Percentiles rank a stretch among this genome's conserved stretches.
Evolutionary conservation across 2,329 filamentous ascomycete species (phyloP).

Genomic region (Colletotrichum truncatum): DNA sequence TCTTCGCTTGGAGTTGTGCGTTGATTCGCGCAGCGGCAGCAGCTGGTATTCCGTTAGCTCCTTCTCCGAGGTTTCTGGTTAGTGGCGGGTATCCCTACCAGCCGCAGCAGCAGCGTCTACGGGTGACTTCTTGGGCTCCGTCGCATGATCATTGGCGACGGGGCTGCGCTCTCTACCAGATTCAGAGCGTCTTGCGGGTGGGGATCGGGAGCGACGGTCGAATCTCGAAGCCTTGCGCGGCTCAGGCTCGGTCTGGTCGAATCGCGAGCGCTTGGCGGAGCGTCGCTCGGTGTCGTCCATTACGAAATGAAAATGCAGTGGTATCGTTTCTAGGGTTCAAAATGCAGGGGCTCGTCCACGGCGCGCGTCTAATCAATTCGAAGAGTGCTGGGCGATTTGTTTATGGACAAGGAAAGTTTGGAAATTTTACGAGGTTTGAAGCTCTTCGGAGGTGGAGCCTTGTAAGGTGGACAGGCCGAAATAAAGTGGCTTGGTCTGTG

Average conservation of each 20-base stretch:
- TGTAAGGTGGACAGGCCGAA: background rate
- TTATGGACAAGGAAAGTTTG: background rate
- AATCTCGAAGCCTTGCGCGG: conserved; percentile 82
- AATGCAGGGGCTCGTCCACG: background rate
- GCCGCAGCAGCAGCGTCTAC: conserved; percentile 80
- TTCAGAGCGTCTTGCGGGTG: conserved; percentile 73
- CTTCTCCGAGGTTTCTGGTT: background rate
- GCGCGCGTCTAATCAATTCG: conserved; percentile 4
- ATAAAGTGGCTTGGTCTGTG: conserved; percentile 21
- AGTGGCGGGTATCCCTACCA: conserved; percentile 58
- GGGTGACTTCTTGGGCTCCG: conserved; percentile 58
- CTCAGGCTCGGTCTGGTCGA: conserved; percentile 90
- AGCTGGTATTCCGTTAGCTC: conserved; percentile 59
- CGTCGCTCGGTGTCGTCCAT: conserved; percentile 83
- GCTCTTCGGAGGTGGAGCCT: conserved; percentile 27
- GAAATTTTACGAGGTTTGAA: conserved; percentile 29
- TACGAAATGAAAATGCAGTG: background rate
- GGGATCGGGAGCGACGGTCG: conserved; percentile 91
- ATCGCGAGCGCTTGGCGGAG: conserved; percentile 84
- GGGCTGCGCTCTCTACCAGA: conserved; percentile 84
- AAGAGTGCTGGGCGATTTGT: background rate
- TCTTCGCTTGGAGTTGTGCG: conserved; percentile 84
- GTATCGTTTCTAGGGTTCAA: background rate
- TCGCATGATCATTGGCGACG: conserved; percentile 55
- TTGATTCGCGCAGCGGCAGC: conserved; percentile 91